Evolutionary conservation across 192 early-diverging fungal genomes (phyloP).

Genomic region (Coemansia furcata): DNA sequence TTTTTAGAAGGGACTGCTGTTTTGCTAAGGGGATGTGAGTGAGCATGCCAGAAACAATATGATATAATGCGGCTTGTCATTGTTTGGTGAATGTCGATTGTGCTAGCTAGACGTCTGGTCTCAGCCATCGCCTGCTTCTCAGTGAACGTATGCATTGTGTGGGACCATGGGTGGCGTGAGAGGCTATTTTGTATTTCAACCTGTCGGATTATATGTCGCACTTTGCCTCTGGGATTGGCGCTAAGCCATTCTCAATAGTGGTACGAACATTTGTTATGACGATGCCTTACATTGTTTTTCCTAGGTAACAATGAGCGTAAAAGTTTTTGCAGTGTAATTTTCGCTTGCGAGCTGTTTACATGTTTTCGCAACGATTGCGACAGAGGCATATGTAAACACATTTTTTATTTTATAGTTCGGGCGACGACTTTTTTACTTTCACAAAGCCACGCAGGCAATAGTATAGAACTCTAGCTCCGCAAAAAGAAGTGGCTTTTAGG

Average conservation of each 20-base stretch:
- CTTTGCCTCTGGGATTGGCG: neutral
- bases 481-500: neutral
- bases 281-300: neutral
- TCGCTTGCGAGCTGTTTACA: neutral
- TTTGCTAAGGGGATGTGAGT: neutral
- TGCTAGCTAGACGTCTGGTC: neutral
- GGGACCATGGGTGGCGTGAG: neutral
- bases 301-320: neutral
- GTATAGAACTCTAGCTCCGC: neutral
- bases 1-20: neutral
- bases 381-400: neutral
- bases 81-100: neutral
- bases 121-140: neutral
- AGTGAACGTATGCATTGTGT: neutral
- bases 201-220: neutral
- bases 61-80: neutral
- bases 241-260: neutral
- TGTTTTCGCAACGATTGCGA: neutral
- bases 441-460: neutral
- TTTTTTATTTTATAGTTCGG: neutral
- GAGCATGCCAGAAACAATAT: neutral
- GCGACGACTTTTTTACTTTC: neutral
- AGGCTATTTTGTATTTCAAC: neutral
- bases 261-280: neutral
- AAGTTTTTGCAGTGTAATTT: neutral